Base-by-base conservation (phyloP, 208 protist species). In the Trypanosoma lewisi region DNA sequence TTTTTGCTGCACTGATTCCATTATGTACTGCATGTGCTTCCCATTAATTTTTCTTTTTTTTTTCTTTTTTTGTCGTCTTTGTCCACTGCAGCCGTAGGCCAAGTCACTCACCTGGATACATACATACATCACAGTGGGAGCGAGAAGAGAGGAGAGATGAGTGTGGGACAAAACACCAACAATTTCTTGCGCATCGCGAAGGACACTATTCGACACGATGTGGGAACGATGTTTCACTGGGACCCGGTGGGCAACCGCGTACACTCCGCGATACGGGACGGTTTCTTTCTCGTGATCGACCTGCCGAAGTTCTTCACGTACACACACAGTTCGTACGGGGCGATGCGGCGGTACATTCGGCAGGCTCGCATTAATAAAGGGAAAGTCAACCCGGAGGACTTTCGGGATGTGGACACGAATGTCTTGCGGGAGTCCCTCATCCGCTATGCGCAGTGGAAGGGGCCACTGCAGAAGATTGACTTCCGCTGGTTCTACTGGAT, bases 401-500 rank as follows among this genome's bases (percentile, higher is more conserved):
- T 93, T 37, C 63, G 64, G 19, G 83, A 93, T 34, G 83, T 93
- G 30, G 87, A 93, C 63, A 89, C 82, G 9, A 89, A 93, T 52
- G 87, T 89, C 41, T 60, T 93, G 51, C 78, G 87, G 16, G 81
- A 87, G 36, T 87, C 77, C 19, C 62, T 93, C 31, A 84, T 87
- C 62, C 80, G 80, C 28, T 80, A 82, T 59, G 70, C 67, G 6
- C 87, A 93, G 64, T 75, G 78, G 67, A 85, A 86, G 33, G 87
- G 87, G 3, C 87, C 87, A 11, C 70, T 93, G 63, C 78, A 85
- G 73, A 87, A 88, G 69, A 82, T 93, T 62, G 87, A 93, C 59
- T 87, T 93, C 56, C 82, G 86, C 25, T 81, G 77, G 61, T 89
- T 93, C 44, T 89, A 87, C 53, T 93, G 82, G 81, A 87, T 93